Conservation (phyloP, 352 stramenopile species). For the Phytophthora tubulina region DNA sequence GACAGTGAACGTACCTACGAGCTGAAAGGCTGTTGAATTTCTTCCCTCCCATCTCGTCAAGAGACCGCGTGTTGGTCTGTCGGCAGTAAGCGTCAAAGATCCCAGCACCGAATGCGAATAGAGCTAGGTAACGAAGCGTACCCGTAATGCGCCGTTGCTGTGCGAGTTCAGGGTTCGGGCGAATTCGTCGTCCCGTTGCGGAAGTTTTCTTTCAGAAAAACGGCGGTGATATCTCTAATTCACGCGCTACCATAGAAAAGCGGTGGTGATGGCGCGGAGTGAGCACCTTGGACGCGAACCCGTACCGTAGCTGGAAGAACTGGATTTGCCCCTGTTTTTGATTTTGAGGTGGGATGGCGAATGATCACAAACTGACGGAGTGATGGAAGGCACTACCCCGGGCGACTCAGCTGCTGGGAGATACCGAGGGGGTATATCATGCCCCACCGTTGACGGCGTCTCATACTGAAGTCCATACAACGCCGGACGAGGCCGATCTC, state of each 20-base stretch:
- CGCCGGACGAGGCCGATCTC: too few relatives aligned
- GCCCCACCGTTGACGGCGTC: too few relatives aligned
- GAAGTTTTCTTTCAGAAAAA: constrained; percentile 71
- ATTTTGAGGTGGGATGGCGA: too few relatives aligned
- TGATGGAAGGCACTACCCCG: too few relatives aligned
- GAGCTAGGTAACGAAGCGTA: constrained; percentile 21
- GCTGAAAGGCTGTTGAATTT: constrained; percentile 56
- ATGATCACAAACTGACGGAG: too few relatives aligned
- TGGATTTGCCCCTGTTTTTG: too few relatives aligned
- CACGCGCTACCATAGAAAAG: constrained; percentile 79
- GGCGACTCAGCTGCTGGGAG: too few relatives aligned
- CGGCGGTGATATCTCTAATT: constrained; percentile 44
- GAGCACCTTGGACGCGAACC: constrained; percentile 22
- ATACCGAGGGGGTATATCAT: too few relatives aligned
- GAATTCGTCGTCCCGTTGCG: constrained; percentile 57
- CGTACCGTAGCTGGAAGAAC: constrained; percentile 94
- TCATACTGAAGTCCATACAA: too few relatives aligned
- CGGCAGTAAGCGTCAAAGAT: constrained; percentile 16
- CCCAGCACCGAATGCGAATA: too few relatives aligned
- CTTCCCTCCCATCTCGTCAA: constrained; percentile 55
- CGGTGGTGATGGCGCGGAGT: constrained; percentile 41
- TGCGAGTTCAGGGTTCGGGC: constrained; percentile 66
- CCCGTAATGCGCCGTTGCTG: constrained; percentile 62
- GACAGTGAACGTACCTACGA: constrained; percentile 45
- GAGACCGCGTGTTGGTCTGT: constrained; percentile 55